Evolutionary conservation across 495 filamentous ascomycete species (phyloP).

Genomic region (Aspergillus cristatus): DNA sequence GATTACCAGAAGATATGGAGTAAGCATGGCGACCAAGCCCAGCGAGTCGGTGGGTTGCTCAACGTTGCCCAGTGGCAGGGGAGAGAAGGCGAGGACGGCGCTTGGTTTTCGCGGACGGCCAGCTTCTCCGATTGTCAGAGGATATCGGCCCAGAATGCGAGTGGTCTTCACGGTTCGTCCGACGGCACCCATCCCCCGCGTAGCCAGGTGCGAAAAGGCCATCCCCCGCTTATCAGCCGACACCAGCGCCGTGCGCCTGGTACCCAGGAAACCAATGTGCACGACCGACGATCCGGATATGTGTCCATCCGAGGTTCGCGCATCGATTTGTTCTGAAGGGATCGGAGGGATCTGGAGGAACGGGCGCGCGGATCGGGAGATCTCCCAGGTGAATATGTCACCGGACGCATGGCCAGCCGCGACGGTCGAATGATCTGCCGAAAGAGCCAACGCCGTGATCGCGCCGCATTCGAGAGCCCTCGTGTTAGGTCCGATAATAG

Average conservation of each 20-base stretch:
- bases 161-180: constrained; percentile 81
- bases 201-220: constrained; percentile 96
- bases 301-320: constrained; percentile 70
- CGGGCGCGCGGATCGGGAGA: constrained; percentile 65
- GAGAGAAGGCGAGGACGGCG: constrained; percentile 85
- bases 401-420: constrained; percentile 85
- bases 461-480: constrained; percentile 92
- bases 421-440: constrained; percentile 86
- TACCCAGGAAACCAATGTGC: constrained; percentile 92
- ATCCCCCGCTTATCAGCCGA: constrained; percentile 95
- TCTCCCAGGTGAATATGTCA: constrained; percentile 95
- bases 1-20: constrained; percentile 89
- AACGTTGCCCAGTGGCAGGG: constrained; percentile 84
- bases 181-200: constrained; percentile 77
- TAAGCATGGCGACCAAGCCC: constrained; percentile 91
- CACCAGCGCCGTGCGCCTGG: constrained; percentile 87
- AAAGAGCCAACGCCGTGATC: constrained; percentile 79
- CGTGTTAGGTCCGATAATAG: constrained; percentile 88
- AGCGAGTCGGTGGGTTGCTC: constrained; percentile 80
- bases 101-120: constrained; percentile 77
- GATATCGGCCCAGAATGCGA: constrained; percentile 86
- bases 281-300: constrained; percentile 64
- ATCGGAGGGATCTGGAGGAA: constrained; percentile 84
- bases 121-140: constrained; percentile 45
- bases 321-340: constrained; percentile 52